phyloP scores from a whole-genome alignment of 2,329 filamentous ascomycete species.

The Fusarium stilboides region DNA sequence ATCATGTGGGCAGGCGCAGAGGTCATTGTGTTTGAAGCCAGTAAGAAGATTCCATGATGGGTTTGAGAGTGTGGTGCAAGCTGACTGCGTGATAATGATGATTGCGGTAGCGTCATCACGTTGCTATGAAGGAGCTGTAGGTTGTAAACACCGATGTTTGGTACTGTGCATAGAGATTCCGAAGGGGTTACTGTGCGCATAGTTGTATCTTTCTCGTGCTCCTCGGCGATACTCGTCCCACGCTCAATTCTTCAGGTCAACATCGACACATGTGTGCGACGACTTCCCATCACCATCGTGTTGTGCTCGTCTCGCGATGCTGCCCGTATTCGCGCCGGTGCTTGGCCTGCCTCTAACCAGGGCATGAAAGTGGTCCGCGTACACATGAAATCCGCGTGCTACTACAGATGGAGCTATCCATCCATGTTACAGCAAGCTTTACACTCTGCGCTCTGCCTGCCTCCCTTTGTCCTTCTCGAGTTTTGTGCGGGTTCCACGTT shows the following conservation, averaged over 20 bases:
- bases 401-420: conserved; percentile 15
- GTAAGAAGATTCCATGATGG: conserved; percentile 44
- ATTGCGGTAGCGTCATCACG: conserved; percentile 42
- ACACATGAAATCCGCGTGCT: conserved; percentile 33
- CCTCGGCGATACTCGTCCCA: conserved; percentile 9
- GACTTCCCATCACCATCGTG: conserved; percentile 14
- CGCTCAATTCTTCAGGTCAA: conserved; percentile 7
- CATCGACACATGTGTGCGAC: conserved; percentile 13
- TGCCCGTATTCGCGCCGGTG: conserved; percentile 44
- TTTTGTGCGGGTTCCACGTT: conserved; percentile 6
- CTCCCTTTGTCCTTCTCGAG: conserved; percentile 10
- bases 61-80: conserved; percentile 44
- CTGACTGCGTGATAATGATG: conserved; percentile 40
- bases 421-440: conserved; percentile 18
- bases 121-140: conserved; percentile 3
- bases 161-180: not conserved
- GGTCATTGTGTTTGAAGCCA: conserved; percentile 24
- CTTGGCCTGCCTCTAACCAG: conserved; percentile 19
- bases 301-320: conserved; percentile 29
- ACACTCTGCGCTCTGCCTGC: not conserved
- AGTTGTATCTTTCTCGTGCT: not conserved
- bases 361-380: conserved; percentile 19
- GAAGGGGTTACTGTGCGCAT: not conserved
- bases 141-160: conserved; percentile 2
- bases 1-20: conserved; percentile 29